Evolutionary conservation across 169 alveolate genomes (phyloP), one percentile per base, ranked within the genome.

Genomic region (Plasmodium gonderi): DNA sequence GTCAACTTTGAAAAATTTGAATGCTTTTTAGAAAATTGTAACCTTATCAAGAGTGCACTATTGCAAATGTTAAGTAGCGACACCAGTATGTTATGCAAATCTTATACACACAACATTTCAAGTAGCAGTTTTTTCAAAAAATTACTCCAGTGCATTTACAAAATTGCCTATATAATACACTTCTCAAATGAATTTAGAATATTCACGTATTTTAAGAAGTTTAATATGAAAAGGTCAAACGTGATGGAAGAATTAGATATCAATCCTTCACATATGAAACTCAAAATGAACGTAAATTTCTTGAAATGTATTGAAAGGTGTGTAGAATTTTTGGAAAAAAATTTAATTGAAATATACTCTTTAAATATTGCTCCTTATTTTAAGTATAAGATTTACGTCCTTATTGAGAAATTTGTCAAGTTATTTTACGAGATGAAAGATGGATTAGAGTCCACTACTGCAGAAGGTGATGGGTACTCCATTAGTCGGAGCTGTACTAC

Each of bases 161-260:
- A 90, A 90, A 90, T 90, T 49, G 74, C 80, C n/a, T 90, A 90
- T 45, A 90, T 78, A 6, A 77, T 69, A 36, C 44, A 78, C 45
- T 40, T 31, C 33, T 90, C 94, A 2, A 90, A 90, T 11, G 94
- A 90, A 49, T 90, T 77, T 51, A 47, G 44, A 49, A 54, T 90
- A 9, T 90, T 90, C 36, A 90, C 11, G 51, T 90, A 77, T 54
- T 44, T 90, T 78, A 90, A 67, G 38, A 90, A 90, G 31, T 9
- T 20, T 14, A 67, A 17, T 44, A 31, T 68, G 38, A 9, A 20
- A 7, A 9, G 82, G 26, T 29, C 40, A 2, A 60, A 5, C 1
- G 2, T 1, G 36, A 4, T 83, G 26, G 40, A 79, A 91, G 77
- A 76, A 20, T 76, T 79, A 38, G 26, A 9, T 1, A 12, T 45